Evolutionary conservation across 1,139 yeast species (phyloP).

Genomic region (Scheffersomyces titani): DNA sequence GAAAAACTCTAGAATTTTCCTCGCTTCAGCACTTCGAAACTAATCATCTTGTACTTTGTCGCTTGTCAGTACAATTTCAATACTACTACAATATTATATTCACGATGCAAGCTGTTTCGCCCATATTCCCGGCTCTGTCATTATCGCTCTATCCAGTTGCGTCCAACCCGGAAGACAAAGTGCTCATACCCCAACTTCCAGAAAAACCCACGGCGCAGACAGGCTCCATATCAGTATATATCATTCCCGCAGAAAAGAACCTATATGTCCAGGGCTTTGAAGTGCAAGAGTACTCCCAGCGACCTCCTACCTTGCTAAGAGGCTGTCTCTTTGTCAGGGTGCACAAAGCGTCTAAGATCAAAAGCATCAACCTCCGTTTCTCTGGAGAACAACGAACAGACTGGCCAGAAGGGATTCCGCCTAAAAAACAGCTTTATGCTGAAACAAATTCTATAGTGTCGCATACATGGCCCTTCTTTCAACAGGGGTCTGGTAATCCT

Average conservation of each 20-base stretch:
- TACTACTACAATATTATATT: neutral
- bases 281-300: slow-evolving; percentile 58
- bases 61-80: neutral
- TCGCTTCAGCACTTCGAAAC: too few relatives aligned
- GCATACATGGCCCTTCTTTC: slow-evolving; percentile 93
- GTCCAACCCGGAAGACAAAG: slow-evolving; percentile 8
- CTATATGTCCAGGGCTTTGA: slow-evolving; percentile 83
- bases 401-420: slow-evolving; percentile 99
- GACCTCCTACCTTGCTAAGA: slow-evolving; percentile 81
- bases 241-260: slow-evolving; percentile 76
- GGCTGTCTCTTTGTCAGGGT: slow-evolving; percentile 78
- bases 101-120: slow-evolving; percentile 18
- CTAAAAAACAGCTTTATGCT: slow-evolving; percentile 64
- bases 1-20: neutral
- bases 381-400: slow-evolving; percentile 81
- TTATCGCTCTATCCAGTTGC: slow-evolving; percentile 16
- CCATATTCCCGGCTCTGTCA: slow-evolving; percentile 35
- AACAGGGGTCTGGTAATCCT: slow-evolving; percentile 24
- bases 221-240: slow-evolving; percentile 49
- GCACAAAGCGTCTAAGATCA: slow-evolving; percentile 73
- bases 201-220: slow-evolving; percentile 49
- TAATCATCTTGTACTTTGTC: too few relatives aligned
- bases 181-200: slow-evolving; percentile 46
- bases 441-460: slow-evolving; percentile 69
- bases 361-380: slow-evolving; percentile 64